These are phyloP conservation scores for Argentina anserina DNA, from an alignment of 306 rosid species.

Conservation along the genomic window DNA sequence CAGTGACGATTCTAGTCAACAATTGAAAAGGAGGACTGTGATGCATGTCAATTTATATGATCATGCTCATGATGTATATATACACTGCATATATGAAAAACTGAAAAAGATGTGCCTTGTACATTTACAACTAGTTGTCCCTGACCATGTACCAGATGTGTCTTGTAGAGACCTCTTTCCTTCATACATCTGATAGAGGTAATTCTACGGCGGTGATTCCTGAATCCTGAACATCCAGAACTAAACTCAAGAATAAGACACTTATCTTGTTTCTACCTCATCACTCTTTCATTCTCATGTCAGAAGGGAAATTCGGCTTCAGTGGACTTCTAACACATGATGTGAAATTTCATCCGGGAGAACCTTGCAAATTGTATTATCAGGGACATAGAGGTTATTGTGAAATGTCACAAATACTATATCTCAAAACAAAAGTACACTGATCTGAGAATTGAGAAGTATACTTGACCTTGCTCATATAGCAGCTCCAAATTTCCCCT, in stretches of 20 bases:
- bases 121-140: neutral
- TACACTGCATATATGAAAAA: neutral
- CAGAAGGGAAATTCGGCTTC: neutral
- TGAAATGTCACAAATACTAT: neutral
- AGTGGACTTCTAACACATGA: neutral
- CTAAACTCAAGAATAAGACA: neutral
- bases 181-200: neutral
- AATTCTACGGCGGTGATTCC: neutral
- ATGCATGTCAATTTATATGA: neutral
- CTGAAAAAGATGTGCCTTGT: neutral
- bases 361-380: neutral
- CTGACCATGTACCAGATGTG: neutral
- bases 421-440: neutral
- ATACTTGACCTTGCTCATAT: slow-evolving; percentile 30
- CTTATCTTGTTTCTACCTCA: neutral
- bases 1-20: neutral
- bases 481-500: slow-evolving; percentile 32
- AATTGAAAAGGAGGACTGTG: neutral
- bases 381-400: neutral
- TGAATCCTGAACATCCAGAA: neutral
- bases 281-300: neutral
- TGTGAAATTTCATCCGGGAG: neutral
- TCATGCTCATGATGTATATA: neutral
- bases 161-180: too few relatives aligned
- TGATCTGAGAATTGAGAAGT: slow-evolving; percentile 6